A percentile compares a stretch with the other conserved stretches of the same genome.
Conservation (phyloP, 805 yeast species). For the Cyberlindnera nakhonratchasimensis region DNA sequence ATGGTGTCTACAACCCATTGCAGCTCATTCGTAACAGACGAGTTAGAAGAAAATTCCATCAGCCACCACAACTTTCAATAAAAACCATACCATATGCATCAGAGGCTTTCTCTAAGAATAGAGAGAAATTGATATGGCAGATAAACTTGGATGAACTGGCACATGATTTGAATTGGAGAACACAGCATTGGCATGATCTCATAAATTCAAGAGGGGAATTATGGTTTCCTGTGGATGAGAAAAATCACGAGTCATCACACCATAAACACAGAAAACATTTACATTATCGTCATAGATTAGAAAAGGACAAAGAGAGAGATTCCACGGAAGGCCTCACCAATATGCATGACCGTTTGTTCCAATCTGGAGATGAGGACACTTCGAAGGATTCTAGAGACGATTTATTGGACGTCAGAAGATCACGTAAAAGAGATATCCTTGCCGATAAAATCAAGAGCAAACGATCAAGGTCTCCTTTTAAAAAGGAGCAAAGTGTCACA, state of each 20-base stretch:
- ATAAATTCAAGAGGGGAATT: conserved; percentile 41
- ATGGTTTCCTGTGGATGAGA: conserved; percentile 44
- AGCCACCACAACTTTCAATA: conserved; percentile 42
- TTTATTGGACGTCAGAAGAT: conserved; percentile 10
- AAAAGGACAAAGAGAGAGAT: neutral
- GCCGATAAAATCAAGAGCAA: conserved; percentile 18
- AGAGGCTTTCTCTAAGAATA: conserved; percentile 51
- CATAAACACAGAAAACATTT: conserved; percentile 10
- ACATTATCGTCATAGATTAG: conserved; percentile 4
- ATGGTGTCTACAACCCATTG: conserved; percentile 74
- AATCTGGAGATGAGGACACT: conserved; percentile 12
- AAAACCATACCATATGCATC: conserved; percentile 61
- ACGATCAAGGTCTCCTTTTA: conserved; percentile 27
- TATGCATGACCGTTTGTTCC: conserved; percentile 26
- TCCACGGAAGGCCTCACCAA: conserved; percentile 8
- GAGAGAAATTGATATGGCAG: conserved; percentile 57
- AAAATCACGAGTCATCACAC: neutral
- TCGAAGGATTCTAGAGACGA: conserved; percentile 23
- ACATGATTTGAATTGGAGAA: conserved; percentile 57
- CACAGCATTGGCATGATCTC: conserved; percentile 52
- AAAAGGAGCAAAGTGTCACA: conserved; percentile 7
- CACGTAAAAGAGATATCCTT: conserved; percentile 19
- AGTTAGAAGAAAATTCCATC: conserved; percentile 49
- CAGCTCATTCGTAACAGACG: conserved; percentile 76
- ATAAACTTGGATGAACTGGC: conserved; percentile 56